phyloP scores from a whole-genome alignment of 177 flowering plant genomes.

The Vitis hybrid region DNA sequence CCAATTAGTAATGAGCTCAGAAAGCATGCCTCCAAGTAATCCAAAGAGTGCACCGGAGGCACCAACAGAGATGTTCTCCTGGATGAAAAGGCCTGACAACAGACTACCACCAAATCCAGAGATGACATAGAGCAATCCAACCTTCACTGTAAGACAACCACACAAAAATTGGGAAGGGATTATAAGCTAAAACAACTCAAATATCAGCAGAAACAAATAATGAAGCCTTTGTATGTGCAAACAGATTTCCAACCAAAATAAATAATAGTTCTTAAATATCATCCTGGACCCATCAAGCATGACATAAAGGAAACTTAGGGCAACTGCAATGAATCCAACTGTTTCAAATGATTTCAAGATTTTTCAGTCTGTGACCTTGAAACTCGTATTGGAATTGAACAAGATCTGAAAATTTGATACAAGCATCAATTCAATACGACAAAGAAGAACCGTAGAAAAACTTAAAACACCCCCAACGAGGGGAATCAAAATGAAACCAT shows the following conservation, averaged over 20 bases:
- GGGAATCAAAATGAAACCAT: no score
- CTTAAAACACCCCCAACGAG: no score
- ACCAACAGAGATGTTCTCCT: constrained; percentile 56
- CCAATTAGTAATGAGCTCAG: constrained; percentile 70
- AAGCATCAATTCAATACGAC: neutral
- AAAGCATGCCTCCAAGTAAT: constrained; percentile 64
- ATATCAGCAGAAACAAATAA: neutral
- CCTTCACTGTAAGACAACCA: constrained; percentile 31
- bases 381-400: neutral
- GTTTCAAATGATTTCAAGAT: neutral
- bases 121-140: constrained; percentile 55
- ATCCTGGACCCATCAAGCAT: neutral
- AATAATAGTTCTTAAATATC: neutral
- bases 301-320: neutral
- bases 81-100: constrained; percentile 53
- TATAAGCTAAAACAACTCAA: neutral
- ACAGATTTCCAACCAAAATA: neutral
- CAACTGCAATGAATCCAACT: neutral
- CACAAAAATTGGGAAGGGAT: neutral
- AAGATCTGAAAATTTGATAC: neutral
- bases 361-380: neutral
- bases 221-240: neutral
- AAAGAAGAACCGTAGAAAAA: no score
- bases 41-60: constrained; percentile 78
- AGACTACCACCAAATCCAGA: constrained; percentile 70